phyloP scores from a whole-genome alignment of 2,329 filamentous ascomycete genomes.

The Rhynchosporium secalis region DNA sequence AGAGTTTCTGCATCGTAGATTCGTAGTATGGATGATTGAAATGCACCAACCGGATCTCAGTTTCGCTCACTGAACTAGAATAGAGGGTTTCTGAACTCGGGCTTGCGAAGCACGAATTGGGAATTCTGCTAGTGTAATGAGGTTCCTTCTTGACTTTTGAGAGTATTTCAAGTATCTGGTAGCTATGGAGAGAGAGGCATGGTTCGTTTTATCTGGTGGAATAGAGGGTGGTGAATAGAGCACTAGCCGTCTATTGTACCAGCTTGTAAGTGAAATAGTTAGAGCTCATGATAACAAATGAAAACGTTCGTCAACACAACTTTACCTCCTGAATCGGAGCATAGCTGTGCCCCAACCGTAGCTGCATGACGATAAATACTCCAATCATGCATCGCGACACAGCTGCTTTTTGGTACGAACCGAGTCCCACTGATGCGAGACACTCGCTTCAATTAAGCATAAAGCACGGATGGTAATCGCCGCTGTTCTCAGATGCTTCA shows the following conservation, averaged over 20 bases:
- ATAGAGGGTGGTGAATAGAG: not conserved
- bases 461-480: slow-evolving; percentile 15
- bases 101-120: not conserved
- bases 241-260: not conserved
- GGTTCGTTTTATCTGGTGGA: not conserved
- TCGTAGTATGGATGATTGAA: not conserved
- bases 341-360: not conserved
- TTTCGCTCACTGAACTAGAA: not conserved
- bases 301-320: not conserved
- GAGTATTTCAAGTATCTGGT: not conserved
- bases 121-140: not conserved
- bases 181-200: not conserved
- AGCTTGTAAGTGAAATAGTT: not conserved
- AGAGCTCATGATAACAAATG: not conserved
- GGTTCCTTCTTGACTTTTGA: not conserved
- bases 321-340: not conserved
- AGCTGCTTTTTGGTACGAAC: slow-evolving; percentile 13
- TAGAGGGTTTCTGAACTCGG: not conserved
- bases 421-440: slow-evolving; percentile 9
- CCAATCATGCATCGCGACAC: not conserved
- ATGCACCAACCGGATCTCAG: not conserved
- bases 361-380: not conserved
- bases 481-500: not conserved
- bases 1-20: no score
- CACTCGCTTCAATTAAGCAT: slow-evolving; percentile 25